Evolutionary conservation across 257 asterid species (phyloP).

Genomic region (Solanum etuberosum): DNA sequence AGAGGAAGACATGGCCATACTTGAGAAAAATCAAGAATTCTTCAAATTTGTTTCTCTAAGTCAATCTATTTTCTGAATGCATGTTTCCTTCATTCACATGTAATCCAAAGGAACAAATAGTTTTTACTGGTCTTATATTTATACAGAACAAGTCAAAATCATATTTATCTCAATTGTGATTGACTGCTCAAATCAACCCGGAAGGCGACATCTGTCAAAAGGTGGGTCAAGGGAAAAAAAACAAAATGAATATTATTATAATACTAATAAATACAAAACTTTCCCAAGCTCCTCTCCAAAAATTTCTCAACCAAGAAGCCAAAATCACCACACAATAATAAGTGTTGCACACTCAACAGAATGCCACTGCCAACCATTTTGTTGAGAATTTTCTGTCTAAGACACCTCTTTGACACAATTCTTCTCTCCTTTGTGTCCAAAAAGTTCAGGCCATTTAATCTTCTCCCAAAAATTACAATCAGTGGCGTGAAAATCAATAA

Average conservation of each 20-base stretch:
- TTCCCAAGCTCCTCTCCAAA: neutral
- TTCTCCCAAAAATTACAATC: neutral
- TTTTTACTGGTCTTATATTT: neutral
- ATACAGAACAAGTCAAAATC: neutral
- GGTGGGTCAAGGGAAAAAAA: neutral
- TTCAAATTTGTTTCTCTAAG: neutral
- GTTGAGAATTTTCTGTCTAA: conserved; percentile 5
- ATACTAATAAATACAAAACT: neutral
- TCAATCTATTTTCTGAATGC: neutral
- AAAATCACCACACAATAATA: neutral
- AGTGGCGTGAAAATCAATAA: neutral
- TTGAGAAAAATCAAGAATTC: neutral
- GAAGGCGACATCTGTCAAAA: neutral
- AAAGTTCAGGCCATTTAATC: conserved; percentile 6
- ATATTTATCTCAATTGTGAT: neutral
- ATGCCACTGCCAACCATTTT: conserved; percentile 6
- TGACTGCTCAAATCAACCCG: neutral
- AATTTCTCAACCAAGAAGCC: neutral
- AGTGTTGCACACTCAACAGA: neutral
- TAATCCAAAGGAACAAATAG: neutral
- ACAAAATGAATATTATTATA: neutral
- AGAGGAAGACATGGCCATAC: neutral
- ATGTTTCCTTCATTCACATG: neutral
- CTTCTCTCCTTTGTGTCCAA: conserved; percentile 12
- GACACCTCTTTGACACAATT: conserved; percentile 4